Evolutionary conservation across 768 basidiomycete genomes (phyloP).

Genomic region (Rubroboletus pulcherrimus): DNA sequence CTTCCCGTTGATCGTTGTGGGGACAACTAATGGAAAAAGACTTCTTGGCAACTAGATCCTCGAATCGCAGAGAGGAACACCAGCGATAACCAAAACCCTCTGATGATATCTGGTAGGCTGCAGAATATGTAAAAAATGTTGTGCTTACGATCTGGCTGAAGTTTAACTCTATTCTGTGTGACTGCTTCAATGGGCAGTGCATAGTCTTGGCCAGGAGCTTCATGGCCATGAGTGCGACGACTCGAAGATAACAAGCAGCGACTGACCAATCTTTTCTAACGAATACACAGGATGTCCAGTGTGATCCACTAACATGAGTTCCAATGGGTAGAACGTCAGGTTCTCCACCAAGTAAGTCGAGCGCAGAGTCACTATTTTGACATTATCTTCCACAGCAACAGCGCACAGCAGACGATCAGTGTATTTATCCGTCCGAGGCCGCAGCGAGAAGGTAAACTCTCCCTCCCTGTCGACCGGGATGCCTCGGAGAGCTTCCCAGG

Average conservation of each 20-base stretch:
- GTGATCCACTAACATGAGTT: constrained; percentile 85
- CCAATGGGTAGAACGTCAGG: constrained; percentile 84
- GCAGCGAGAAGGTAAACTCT: constrained; percentile 82
- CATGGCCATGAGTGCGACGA: constrained; percentile 56
- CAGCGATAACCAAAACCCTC: constrained; percentile 97
- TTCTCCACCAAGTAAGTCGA: constrained; percentile 94
- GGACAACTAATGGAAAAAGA: constrained; percentile 81
- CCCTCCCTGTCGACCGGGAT: constrained; percentile 94
- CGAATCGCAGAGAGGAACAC: constrained; percentile 85
- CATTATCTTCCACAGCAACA: constrained; percentile 83
- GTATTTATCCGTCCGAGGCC: constrained; percentile 72
- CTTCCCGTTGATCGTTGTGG: constrained; percentile 74
- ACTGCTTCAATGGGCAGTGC: constrained; percentile 89
- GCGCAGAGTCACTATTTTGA: constrained; percentile 90
- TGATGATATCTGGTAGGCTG: constrained; percentile 28
- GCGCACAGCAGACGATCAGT: constrained; percentile 84
- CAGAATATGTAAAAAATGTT: not conserved
- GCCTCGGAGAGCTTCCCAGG: constrained; percentile 85
- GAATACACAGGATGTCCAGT: constrained; percentile 77
- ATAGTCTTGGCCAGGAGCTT: constrained; percentile 83
- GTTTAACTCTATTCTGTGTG: constrained; percentile 70
- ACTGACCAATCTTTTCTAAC: constrained; percentile 74
- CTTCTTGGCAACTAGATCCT: constrained; percentile 71
- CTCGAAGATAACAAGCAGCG: not conserved
- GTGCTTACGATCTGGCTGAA: constrained; percentile 88